phyloP scores from a whole-genome alignment of 495 filamentous ascomycete genomes.

The Podospora anserina region DNA sequence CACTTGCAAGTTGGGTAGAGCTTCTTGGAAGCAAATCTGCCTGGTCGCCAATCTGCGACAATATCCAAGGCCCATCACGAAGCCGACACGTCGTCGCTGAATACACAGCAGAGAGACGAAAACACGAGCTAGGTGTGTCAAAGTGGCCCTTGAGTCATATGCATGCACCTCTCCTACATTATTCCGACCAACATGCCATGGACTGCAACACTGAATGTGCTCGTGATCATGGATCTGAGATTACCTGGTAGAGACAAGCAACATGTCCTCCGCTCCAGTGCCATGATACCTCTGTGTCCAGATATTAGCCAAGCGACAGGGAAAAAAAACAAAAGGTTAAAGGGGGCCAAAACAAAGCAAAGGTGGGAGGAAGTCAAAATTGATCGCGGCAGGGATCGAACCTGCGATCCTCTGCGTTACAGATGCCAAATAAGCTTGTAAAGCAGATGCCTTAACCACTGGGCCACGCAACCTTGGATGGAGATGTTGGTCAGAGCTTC shows the following conservation, averaged over 20 bases:
- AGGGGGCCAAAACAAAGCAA: not conserved
- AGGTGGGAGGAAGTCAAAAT: constrained; percentile 13
- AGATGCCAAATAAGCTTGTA: constrained; percentile 23
- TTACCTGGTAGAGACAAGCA: too few species aligned
- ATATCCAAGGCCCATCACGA: not conserved
- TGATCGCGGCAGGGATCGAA: constrained; percentile 52
- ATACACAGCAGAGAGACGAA: not conserved
- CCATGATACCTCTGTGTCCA: not conserved
- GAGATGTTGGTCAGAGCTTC: not conserved
- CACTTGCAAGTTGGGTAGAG: not conserved
- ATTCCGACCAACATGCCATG: not conserved
- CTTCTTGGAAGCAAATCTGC: not conserved
- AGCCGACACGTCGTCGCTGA: not conserved
- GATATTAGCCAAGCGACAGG: too few species aligned
- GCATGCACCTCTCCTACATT: too few species aligned
- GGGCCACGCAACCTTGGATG: constrained; percentile 34
- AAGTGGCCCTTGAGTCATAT: not conserved
- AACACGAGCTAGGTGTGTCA: not conserved
- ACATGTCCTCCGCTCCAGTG: constrained; percentile 7
- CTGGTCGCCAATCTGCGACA: constrained; percentile 3
- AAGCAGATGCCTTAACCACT: constrained; percentile 45
- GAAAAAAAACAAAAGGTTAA: not conserved
- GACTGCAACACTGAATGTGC: not conserved
- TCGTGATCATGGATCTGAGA: not conserved
- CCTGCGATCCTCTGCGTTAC: constrained; percentile 46